phyloP scores from a whole-genome alignment of 1,139 yeast species.

The Yamadazyma jaroonii region DNA sequence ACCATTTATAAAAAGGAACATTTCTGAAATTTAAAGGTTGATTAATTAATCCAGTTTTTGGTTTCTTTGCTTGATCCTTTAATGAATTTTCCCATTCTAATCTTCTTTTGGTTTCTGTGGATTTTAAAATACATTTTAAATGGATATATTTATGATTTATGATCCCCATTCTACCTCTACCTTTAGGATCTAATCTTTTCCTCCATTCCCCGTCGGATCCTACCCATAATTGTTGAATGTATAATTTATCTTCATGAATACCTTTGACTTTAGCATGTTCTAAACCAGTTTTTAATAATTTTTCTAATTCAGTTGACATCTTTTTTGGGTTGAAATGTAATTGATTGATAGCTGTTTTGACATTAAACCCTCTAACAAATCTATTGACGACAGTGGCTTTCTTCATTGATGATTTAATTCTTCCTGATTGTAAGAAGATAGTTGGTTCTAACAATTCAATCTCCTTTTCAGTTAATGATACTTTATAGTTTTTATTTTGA shows the following conservation, averaged over 20 bases:
- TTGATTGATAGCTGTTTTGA: slow-evolving; percentile 84
- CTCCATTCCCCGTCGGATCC: slow-evolving; percentile 82
- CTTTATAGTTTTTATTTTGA: slow-evolving; percentile 48
- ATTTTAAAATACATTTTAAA: slow-evolving; percentile 72
- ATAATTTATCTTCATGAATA: slow-evolving; percentile 59
- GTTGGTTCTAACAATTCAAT: slow-evolving; percentile 83
- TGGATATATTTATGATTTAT: slow-evolving; percentile 77
- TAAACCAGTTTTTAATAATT: slow-evolving; percentile 68
- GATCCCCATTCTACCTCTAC: slow-evolving; percentile 86
- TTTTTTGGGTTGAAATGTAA: slow-evolving; percentile 85
- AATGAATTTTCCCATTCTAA: slow-evolving; percentile 55
- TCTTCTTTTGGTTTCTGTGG: slow-evolving; percentile 60
- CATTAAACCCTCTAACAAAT: slow-evolving; percentile 66
- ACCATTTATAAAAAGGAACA: slow-evolving; percentile 46
- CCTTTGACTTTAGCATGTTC: slow-evolving; percentile 64
- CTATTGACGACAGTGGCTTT: slow-evolving; percentile 83
- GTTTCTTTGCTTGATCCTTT: slow-evolving; percentile 40
- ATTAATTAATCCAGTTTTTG: slow-evolving; percentile 44
- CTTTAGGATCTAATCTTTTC: slow-evolving; percentile 79
- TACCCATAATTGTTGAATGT: slow-evolving; percentile 83
- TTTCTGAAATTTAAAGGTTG: slow-evolving; percentile 47
- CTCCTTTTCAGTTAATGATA: slow-evolving; percentile 61
- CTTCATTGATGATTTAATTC: slow-evolving; percentile 83
- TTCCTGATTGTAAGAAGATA: slow-evolving; percentile 68
- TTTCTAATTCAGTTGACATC: slow-evolving; percentile 76